Evolutionary conservation across 305 asterid genomes (phyloP), one percentile per base, ranked within the genome.

Genomic region (Fraxinus velutina): DNA sequence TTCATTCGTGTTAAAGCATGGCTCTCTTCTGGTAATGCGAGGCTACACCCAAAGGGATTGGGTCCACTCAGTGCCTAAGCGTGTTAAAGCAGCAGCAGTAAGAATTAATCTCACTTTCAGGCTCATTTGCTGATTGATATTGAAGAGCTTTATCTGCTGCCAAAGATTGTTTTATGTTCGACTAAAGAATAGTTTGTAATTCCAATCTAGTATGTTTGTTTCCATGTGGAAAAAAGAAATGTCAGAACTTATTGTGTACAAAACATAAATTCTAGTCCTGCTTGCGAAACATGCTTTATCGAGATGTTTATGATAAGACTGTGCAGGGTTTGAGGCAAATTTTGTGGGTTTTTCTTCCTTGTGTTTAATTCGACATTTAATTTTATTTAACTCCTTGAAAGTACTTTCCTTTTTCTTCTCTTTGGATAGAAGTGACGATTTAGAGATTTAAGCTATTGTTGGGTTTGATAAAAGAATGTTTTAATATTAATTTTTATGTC

Each of bases 1-100:
- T 78, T n/a, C 85, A 0, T 94, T 93, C 79, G 73, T 86, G 7
- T 75, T 96, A 73, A 96, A 96, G 85, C 98, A 96, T 73, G 99
- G 98, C 8, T 93, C 98, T 0, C 89, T 96, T 75, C 89, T 96
- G 88, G 93, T 96, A 75, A 96, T 94, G 99, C 90, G 90, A 84
- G 98, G 98, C 84, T 86, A 90, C 86, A 91, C 97, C 22, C 99
- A 96, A 84, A 89, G 95, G 60, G 97, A 96, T 83, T 96, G 99
- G 98, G 85, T 93, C 68, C 99, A 96, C 81, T 92, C 98, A 3
- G 97, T 96, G 77, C 99, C 99, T 52, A 96, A 93, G 85, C 99
- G 98, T 4, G 91, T 77, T 5, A 96, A 93, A 88, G 98, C 96
- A 1, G 92, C 85, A 33, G 87, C 94, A 0, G 82, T 76, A 37